These are phyloP conservation scores for Fusarium hostae DNA, from an alignment of 2,329 filamentous ascomycete genomes.

Conservation along the genomic window DNA sequence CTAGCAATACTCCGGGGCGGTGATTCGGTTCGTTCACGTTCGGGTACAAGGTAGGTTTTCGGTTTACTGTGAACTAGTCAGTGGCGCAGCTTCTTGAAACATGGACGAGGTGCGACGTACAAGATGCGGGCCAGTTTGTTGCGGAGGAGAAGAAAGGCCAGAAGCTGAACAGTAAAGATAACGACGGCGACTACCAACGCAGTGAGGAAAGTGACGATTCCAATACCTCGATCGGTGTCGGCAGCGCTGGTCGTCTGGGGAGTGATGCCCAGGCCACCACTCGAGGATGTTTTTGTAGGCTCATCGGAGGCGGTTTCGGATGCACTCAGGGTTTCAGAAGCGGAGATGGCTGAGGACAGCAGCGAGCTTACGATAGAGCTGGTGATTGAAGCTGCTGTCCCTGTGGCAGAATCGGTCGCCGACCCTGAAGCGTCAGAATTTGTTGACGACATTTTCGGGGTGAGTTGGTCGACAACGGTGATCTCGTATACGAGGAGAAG, in stretches of 20 bases:
- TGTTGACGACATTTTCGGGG: slow-evolving; percentile 20
- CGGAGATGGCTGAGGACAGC: slow-evolving; percentile 24
- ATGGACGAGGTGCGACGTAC: slow-evolving; percentile 58
- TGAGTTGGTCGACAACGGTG: neutral
- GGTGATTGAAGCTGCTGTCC: slow-evolving; percentile 28
- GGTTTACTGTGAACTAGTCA: slow-evolving; percentile 68
- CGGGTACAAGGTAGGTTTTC: slow-evolving; percentile 86
- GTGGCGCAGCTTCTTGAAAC: neutral
- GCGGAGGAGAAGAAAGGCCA: slow-evolving; percentile 78
- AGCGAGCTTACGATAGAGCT: slow-evolving; percentile 26
- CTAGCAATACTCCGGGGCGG: slow-evolving; percentile 69
- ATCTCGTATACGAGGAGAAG: neutral
- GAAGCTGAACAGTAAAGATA: slow-evolving; percentile 71
- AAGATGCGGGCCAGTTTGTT: slow-evolving; percentile 86
- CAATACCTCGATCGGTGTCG: slow-evolving; percentile 58
- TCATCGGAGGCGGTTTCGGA: slow-evolving; percentile 2
- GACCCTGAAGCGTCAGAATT: slow-evolving; percentile 27
- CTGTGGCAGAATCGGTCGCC: slow-evolving; percentile 35
- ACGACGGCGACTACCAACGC: slow-evolving; percentile 71
- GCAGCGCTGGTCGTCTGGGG: slow-evolving; percentile 37
- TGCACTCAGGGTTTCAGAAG: slow-evolving; percentile 15
- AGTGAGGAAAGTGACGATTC: slow-evolving; percentile 65
- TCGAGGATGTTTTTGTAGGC: slow-evolving; percentile 13
- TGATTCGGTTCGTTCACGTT: slow-evolving; percentile 82
- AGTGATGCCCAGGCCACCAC: neutral